Evolutionary conservation across 208 protist species (phyloP).

Genomic region (Wallacemonas rigidus): DNA sequence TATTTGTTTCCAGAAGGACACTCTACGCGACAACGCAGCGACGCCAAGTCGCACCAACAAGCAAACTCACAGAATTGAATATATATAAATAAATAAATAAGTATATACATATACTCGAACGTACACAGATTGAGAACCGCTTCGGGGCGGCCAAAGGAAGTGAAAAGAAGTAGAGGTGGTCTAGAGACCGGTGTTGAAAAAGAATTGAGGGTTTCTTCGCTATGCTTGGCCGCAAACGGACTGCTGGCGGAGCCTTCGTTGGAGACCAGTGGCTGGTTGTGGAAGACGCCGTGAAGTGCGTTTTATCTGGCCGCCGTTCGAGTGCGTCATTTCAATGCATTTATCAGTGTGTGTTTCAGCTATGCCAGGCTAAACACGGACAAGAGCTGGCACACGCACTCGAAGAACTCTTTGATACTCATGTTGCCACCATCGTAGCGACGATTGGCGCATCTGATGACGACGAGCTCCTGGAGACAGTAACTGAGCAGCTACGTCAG

Average conservation of each 20-base stretch:
- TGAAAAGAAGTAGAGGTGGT: background rate
- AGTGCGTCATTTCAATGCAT: constrained; percentile 75
- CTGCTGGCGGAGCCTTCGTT: constrained; percentile 32
- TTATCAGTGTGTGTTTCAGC: constrained; percentile 73
- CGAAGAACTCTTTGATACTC: constrained; percentile 36
- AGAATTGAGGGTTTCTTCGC: background rate
- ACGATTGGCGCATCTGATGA: constrained; percentile 24
- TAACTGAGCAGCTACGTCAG: constrained; percentile 47
- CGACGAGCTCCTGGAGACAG: constrained; percentile 35
- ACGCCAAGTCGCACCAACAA: no score
- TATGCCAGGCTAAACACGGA: constrained; percentile 60
- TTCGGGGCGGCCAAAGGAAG: background rate
- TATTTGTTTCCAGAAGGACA: no score
- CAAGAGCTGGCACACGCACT: constrained; percentile 42
- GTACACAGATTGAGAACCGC: no score
- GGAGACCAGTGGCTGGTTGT: constrained; percentile 67
- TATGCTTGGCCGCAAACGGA: constrained; percentile 25
- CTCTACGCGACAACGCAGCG: no score
- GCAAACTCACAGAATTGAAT: no score
- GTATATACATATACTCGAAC: no score
- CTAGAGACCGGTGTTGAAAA: background rate
- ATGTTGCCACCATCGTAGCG: constrained; percentile 35
- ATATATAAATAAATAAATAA: no score
- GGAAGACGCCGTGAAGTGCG: constrained; percentile 44
- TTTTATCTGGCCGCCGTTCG: constrained; percentile 51